Evolutionary conservation across 306 rosid genomes (phyloP), one percentile per base, ranked within the genome.

Genomic region (Trichosanthes truncata): DNA sequence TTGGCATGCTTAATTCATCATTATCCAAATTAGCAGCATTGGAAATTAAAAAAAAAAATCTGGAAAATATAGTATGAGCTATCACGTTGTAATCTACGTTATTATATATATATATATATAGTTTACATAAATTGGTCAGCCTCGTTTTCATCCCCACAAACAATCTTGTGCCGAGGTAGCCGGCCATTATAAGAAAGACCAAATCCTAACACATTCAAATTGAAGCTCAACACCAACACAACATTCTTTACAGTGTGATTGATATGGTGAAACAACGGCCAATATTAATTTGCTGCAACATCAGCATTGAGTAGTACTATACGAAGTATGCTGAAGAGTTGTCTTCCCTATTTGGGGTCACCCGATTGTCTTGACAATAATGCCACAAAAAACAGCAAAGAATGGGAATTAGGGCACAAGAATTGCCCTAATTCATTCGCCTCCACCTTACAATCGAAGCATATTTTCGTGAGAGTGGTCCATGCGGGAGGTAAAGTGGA

Each of bases 401-500:
- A 68, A n/a, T 4, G 31, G 17, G 67, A 72, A 43, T 45, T 40
- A 85, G 80, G 79, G 82, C 56, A 17, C 17, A 81, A 63, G 15
- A 76, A 33, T 25, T 65, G 78, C 59, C 53, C 71, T 1, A 5
- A 17, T 31, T 69, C 87, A 11, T 20, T 81, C 9, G 86, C 78
- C 7, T 77, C 61, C 43, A 81, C 86, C 75, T 56, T 79, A 3
- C 43, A 36, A 18, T 87, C 90, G 7, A 87, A 79, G 65, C 75
- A 77, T 4, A 72, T 87, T 61, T 80, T 76, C 49, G 95, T 94
- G 84, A 94, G 88, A 84, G 82, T 92, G 43, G 84, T 85, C 73
- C 92, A 87, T 57, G 87, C 86, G 40, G 94, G 92, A 7, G 93
- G 98, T 12, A 82, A 78, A 72, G 85, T 86, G 76, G 93, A 94